These are phyloP conservation scores for Xylaria sp. DNA, from an alignment of 2,329 filamentous ascomycete species.

Conservation along the genomic window DNA sequence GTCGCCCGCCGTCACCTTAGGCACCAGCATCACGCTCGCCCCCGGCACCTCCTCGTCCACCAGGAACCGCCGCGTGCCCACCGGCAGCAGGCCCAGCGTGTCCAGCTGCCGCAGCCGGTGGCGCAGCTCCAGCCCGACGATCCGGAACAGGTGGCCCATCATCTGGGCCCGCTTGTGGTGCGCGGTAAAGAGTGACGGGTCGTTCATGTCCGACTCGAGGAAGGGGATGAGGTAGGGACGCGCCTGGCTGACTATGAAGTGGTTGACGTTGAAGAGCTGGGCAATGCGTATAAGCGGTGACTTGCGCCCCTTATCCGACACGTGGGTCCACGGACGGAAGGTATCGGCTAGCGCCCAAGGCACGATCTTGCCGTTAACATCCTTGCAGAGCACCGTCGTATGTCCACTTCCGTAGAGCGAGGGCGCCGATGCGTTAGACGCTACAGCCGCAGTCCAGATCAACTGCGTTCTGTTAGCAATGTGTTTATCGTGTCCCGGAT, in stretches of 20 bases:
- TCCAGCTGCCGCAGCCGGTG: slow-evolving; percentile 83
- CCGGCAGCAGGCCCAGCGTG: slow-evolving; percentile 71
- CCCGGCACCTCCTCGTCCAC: slow-evolving; percentile 83
- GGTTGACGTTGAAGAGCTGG: slow-evolving; percentile 89
- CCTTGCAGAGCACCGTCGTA: slow-evolving; percentile 74
- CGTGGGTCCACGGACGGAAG: slow-evolving; percentile 70
- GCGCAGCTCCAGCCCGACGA: slow-evolving; percentile 75
- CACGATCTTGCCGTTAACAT: slow-evolving; percentile 70
- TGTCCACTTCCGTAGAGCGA: slow-evolving; percentile 67
- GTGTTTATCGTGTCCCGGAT: neutral
- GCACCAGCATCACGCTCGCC: slow-evolving; percentile 78
- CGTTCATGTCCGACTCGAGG: slow-evolving; percentile 77
- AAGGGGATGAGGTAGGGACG: slow-evolving; percentile 89
- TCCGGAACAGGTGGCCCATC: slow-evolving; percentile 62
- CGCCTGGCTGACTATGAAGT: slow-evolving; percentile 93
- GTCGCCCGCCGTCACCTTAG: slow-evolving; percentile 72
- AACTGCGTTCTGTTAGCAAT: slow-evolving; percentile 53
- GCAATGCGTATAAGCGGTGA: slow-evolving; percentile 70
- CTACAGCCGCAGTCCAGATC: slow-evolving; percentile 78
- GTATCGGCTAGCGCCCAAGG: slow-evolving; percentile 72
- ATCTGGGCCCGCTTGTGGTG: slow-evolving; percentile 61
- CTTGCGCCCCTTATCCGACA: slow-evolving; percentile 66
- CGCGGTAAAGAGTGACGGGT: slow-evolving; percentile 64
- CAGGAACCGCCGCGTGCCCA: slow-evolving; percentile 71
- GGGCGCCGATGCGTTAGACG: slow-evolving; percentile 70